Percentiles rank a stretch among this genome's conserved stretches.
Evolutionary conservation across 2,329 filamentous ascomycete species (phyloP).

Genomic region (Moelleriella libera): DNA sequence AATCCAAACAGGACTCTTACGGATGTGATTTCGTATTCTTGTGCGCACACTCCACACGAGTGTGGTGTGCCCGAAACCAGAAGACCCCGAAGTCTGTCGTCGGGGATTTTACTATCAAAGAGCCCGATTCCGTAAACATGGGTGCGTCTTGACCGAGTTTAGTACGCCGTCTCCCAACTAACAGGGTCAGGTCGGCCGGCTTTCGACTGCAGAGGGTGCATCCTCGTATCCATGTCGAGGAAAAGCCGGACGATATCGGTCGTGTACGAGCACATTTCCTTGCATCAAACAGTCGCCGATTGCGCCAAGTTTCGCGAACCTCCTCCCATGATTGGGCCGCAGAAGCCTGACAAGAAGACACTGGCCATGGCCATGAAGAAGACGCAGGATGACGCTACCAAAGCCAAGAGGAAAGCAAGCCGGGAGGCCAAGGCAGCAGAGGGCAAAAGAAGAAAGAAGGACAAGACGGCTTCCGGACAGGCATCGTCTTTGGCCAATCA

Average conservation of each 20-base stretch:
- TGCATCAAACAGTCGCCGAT: conserved; percentile 41
- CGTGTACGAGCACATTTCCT: conserved; percentile 39
- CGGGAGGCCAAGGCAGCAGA: conserved; percentile 12
- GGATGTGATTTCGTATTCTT: conserved; percentile 40
- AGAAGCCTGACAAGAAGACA: conserved; percentile 8
- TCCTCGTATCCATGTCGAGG: conserved; percentile 35
- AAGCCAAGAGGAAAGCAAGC: conserved; percentile 9
- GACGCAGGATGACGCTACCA: conserved; percentile 12
- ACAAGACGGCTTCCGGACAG: conserved; percentile 8
- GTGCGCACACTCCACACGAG: conserved; percentile 36
- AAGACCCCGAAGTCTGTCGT: conserved; percentile 24
- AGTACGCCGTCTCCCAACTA: background rate
- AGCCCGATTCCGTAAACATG: conserved; percentile 28
- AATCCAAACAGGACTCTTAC: conserved; percentile 27
- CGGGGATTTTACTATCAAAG: conserved; percentile 33
- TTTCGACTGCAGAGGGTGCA: conserved; percentile 41
- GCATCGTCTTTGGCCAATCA: conserved; percentile 4
- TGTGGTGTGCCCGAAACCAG: conserved; percentile 35
- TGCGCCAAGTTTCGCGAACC: conserved; percentile 32
- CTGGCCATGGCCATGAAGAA: conserved; percentile 6
- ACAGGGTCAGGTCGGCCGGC: conserved; percentile 34
- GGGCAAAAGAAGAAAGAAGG: conserved; percentile 14
- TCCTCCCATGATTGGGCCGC: conserved; percentile 18
- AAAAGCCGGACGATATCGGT: conserved; percentile 31
- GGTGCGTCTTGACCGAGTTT: conserved; percentile 18